Evolutionary conservation across 805 yeast genomes (phyloP).

Genomic region (Candida sakaeoensis): DNA sequence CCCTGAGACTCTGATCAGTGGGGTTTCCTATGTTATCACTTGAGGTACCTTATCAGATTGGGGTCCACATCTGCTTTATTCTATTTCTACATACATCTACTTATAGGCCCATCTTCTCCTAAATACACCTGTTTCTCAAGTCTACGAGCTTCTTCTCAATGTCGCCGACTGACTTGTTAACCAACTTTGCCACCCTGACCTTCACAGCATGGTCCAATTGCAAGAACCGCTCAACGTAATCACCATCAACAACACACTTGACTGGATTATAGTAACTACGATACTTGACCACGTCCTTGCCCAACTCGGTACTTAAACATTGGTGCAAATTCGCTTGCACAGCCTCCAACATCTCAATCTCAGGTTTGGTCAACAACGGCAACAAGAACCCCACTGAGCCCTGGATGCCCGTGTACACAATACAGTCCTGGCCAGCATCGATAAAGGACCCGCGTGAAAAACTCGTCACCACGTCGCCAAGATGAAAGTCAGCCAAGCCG

Average conservation of each 20-base stretch:
- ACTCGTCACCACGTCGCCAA: conserved; percentile 69
- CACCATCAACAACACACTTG: conserved; percentile 82
- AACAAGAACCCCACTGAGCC: conserved; percentile 76
- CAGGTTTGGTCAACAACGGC: conserved; percentile 63
- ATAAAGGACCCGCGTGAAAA: conserved; percentile 51
- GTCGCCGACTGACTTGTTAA: conserved; percentile 47
- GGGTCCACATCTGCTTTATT: too few relatives aligned
- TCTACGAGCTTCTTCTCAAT: conserved; percentile 52
- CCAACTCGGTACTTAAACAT: conserved; percentile 43
- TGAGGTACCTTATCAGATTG: too few relatives aligned
- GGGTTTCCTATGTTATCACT: too few relatives aligned
- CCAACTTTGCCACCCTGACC: conserved; percentile 32
- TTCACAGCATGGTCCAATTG: conserved; percentile 31
- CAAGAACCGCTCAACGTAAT: conserved; percentile 61
- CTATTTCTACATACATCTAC: neutral
- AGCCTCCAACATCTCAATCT: conserved; percentile 53
- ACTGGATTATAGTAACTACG: conserved; percentile 82
- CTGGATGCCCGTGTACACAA: conserved; percentile 72
- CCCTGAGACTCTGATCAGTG: too few relatives aligned
- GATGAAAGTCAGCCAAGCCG: conserved; percentile 52
- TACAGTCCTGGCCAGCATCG: conserved; percentile 58
- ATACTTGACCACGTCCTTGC: conserved; percentile 63
- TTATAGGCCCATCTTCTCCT: too few relatives aligned
- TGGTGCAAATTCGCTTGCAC: conserved; percentile 47
- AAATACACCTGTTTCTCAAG: conserved; percentile 43